A percentile compares a stretch with the other conserved stretches of the same genome.
phyloP scores from a whole-genome alignment of 108 stramenopile genomes.

The Cyclotella distinguenda region DNA sequence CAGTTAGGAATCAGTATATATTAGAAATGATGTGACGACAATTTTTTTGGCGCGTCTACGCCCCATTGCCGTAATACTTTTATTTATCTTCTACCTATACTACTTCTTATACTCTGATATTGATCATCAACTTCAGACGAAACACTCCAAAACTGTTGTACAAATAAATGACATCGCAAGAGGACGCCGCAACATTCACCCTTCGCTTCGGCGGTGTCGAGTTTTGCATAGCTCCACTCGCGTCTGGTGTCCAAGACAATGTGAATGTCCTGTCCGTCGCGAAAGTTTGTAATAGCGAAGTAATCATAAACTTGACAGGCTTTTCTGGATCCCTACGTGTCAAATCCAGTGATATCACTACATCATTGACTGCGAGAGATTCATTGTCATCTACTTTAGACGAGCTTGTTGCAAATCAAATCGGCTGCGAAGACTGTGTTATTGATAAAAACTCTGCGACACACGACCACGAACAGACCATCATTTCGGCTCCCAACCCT shows the following conservation, averaged over 20 bases:
- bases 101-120: background rate
- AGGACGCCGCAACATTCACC: constrained; percentile 41
- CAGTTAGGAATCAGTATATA: too few relatives aligned
- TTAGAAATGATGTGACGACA: too few relatives aligned
- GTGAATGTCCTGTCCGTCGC: constrained; percentile 27
- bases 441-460: background rate
- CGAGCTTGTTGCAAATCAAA: too few relatives aligned
- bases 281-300: constrained; percentile 31
- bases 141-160: background rate
- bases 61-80: too few relatives aligned
- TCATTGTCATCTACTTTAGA: background rate
- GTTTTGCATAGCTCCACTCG: constrained; percentile 45
- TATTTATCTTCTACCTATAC: too few relatives aligned
- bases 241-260: background rate
- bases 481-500: background rate
- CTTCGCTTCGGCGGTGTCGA: constrained; percentile 60
- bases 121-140: background rate
- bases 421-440: background rate
- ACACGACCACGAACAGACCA: background rate
- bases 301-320: constrained; percentile 39
- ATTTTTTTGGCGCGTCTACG: too few relatives aligned
- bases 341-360: background rate
- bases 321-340: constrained; percentile 49
- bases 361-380: background rate
- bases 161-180: constrained; percentile 17